phyloP scores from a whole-genome alignment of 352 stramenopile genomes.

The Phytophthora lateralis region DNA sequence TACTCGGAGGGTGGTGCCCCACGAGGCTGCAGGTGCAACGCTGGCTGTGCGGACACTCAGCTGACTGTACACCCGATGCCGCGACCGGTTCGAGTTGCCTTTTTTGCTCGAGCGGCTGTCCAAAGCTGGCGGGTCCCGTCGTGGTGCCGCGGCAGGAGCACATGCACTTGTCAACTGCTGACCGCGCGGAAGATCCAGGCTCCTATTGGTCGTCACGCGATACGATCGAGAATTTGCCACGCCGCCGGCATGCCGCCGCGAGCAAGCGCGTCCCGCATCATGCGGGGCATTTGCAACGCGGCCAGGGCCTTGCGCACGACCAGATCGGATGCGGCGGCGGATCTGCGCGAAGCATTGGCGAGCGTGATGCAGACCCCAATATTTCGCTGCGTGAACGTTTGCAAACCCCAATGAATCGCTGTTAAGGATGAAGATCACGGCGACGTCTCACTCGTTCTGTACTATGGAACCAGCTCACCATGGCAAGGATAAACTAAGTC shows the following conservation, averaged over 20 bases:
- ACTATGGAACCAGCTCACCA: too few relatives aligned
- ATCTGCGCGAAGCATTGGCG: not conserved
- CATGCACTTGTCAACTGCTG: constrained; percentile 11
- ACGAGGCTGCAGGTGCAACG: constrained; percentile 1
- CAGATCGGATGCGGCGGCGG: not conserved
- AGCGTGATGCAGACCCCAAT: not conserved
- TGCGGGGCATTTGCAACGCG: constrained; percentile 4
- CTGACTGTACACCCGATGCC: not conserved
- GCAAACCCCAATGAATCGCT: not conserved
- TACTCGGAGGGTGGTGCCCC: constrained; percentile 11
- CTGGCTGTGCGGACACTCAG: constrained; percentile 1
- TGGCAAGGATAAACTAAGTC: too few relatives aligned
- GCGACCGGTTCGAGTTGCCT: constrained; percentile 3
- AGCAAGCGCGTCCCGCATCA: too few relatives aligned
- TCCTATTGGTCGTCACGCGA: constrained; percentile 17
- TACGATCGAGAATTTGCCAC: too few relatives aligned
- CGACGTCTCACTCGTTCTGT: too few relatives aligned
- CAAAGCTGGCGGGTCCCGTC: constrained; percentile 17
- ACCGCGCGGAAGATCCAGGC: constrained; percentile 13
- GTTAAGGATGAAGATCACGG: too few relatives aligned
- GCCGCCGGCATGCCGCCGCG: not conserved
- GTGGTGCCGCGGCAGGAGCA: constrained; percentile 10
- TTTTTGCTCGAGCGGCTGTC: constrained; percentile 8
- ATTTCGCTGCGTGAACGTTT: not conserved
- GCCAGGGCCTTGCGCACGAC: not conserved